phyloP scores from a whole-genome alignment of 768 basidiomycete genomes.

The Candolleomyces eurysporus region DNA sequence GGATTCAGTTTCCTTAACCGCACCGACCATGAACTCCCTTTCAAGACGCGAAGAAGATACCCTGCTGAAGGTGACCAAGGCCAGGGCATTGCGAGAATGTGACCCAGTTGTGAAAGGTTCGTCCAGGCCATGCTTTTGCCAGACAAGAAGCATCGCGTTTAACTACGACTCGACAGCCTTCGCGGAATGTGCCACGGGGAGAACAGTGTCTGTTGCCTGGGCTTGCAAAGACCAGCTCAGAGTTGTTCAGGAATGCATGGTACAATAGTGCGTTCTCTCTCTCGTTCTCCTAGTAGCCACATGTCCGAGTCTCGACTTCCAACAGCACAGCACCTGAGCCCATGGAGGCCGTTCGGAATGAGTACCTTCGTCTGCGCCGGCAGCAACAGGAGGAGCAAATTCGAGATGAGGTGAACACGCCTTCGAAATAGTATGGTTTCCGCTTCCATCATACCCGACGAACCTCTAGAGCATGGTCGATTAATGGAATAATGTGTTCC shows the following conservation, averaged over 20 bases:
- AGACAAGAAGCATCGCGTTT: neutral
- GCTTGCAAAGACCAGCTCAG: conserved; percentile 70
- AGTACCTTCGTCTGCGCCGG: conserved; percentile 69
- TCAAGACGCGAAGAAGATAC: conserved; percentile 88
- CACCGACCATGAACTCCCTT: conserved; percentile 66
- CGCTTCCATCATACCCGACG: too few species aligned
- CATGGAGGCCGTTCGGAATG: conserved; percentile 68
- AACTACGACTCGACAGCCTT: conserved; percentile 51
- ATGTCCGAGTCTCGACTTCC: conserved; percentile 1
- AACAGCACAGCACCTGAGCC: conserved; percentile 69
- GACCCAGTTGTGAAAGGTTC: conserved; percentile 72
- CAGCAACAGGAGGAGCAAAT: conserved; percentile 21
- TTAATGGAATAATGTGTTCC: neutral
- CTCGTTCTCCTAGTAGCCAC: neutral
- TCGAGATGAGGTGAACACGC: neutral
- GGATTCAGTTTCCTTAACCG: neutral
- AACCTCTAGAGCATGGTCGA: neutral
- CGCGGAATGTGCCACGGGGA: conserved; percentile 78
- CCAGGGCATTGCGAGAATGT: conserved; percentile 75
- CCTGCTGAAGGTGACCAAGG: conserved; percentile 78
- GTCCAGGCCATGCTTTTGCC: neutral
- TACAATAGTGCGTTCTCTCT: conserved; percentile 62
- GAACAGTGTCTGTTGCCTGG: conserved; percentile 85
- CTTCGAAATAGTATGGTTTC: neutral
- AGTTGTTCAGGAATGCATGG: conserved; percentile 74